phyloP scores from a whole-genome alignment of 2,329 filamentous ascomycete species.

The Dactylellina leptospora region DNA sequence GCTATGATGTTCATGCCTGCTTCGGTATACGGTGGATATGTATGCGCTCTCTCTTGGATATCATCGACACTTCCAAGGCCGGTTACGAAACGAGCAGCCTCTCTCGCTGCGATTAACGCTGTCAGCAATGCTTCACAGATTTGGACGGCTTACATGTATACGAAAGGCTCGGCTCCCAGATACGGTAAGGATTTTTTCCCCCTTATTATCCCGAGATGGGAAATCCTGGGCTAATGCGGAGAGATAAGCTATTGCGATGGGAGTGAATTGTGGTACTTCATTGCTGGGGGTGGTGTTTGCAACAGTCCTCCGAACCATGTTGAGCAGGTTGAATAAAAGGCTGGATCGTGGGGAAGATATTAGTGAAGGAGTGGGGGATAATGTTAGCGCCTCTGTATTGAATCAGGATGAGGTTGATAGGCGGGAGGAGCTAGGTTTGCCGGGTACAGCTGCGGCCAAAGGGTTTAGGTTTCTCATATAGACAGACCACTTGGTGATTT shows the following conservation, averaged over 20 bases:
- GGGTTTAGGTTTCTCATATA: conserved; percentile 74
- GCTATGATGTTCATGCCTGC: conserved; percentile 74
- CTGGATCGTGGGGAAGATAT: conserved; percentile 71
- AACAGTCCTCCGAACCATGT: conserved; percentile 69
- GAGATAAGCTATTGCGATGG: conserved; percentile 67
- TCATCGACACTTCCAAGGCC: conserved; percentile 78
- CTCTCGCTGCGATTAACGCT: conserved; percentile 78
- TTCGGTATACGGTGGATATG: conserved; percentile 72
- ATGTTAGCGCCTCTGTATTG: conserved; percentile 1
- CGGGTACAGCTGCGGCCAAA: conserved; percentile 67
- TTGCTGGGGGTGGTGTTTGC: conserved; percentile 72
- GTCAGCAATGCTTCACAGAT: conserved; percentile 75
- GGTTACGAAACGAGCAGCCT: conserved; percentile 76
- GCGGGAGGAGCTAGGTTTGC: conserved; percentile 66
- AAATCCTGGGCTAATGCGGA: not conserved
- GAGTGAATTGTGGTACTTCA: conserved; percentile 73
- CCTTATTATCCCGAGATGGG: not conserved
- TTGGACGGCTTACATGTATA: conserved; percentile 75
- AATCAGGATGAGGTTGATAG: conserved; percentile 32
- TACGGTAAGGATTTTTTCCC: conserved; percentile 27
- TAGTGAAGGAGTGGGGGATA: conserved; percentile 18
- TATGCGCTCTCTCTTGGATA: conserved; percentile 77
- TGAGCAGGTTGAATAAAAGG: conserved; percentile 74
- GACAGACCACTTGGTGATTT: too few relatives aligned
- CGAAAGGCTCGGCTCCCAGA: conserved; percentile 60